A percentile compares a stretch with the other conserved stretches of the same genome.
phyloP scores from a whole-genome alignment of 495 filamentous ascomycete species.

The Paragyromitra xinjiangensis region DNA sequence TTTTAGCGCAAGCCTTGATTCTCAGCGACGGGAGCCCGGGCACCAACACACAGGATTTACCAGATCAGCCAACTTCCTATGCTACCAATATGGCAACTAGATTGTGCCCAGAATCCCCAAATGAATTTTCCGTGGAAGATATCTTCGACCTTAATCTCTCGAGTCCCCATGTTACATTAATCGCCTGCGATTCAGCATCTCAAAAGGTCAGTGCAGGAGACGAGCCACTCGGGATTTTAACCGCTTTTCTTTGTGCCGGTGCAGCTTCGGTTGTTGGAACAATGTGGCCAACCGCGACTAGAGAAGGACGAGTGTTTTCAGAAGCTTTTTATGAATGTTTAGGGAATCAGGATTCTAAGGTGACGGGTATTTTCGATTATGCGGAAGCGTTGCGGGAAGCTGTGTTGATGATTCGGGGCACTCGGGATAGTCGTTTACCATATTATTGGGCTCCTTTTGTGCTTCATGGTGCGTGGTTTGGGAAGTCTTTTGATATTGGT shows the following conservation, averaged over 20 bases:
- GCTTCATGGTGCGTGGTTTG: slow-evolving; percentile 25
- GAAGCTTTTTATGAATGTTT: slow-evolving; percentile 12
- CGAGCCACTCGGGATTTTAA: slow-evolving; percentile 19
- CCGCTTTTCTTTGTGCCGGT: slow-evolving; percentile 21
- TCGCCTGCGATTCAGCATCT: slow-evolving; percentile 20
- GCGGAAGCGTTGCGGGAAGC: slow-evolving; percentile 13
- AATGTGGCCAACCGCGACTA: slow-evolving; percentile 25
- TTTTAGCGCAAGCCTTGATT: slow-evolving; percentile 11
- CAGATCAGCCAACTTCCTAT: not conserved
- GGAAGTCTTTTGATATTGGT: slow-evolving; percentile 2
- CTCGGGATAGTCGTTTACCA: slow-evolving; percentile 4
- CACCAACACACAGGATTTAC: not conserved
- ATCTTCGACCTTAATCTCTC: slow-evolving; percentile 24
- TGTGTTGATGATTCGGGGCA: not conserved
- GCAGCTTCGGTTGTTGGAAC: slow-evolving; percentile 19
- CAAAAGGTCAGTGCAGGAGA: slow-evolving; percentile 8
- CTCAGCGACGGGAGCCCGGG: not conserved
- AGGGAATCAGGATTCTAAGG: not conserved
- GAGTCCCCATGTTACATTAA: slow-evolving; percentile 11
- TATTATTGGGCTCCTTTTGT: slow-evolving; percentile 31
- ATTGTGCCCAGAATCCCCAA: slow-evolving; percentile 1
- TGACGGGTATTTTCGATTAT: not conserved
- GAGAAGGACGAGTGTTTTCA: slow-evolving; percentile 19
- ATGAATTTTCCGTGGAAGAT: slow-evolving; percentile 11
- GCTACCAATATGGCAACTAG: not conserved